Evolutionary conservation across 2,329 filamentous ascomycete species (phyloP).

Genomic region (Aspergillus hortae): DNA sequence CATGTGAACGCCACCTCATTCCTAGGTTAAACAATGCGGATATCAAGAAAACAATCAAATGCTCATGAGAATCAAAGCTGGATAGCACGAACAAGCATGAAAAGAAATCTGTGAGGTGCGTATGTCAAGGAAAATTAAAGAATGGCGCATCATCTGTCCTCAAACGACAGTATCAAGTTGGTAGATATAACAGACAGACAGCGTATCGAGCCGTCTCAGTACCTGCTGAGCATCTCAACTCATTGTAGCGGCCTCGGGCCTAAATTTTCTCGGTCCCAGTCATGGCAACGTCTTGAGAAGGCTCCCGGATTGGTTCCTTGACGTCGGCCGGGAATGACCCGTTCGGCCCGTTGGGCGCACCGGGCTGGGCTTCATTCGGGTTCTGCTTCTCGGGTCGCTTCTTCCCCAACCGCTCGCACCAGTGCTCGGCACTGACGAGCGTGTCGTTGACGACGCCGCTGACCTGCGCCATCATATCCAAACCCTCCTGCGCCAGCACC

Average conservation of each 20-base stretch:
- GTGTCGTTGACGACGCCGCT: conserved; percentile 84
- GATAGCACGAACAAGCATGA: not conserved
- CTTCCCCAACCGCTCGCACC: conserved; percentile 75
- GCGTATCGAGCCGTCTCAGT: conserved; percentile 3
- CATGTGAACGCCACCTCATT: conserved; percentile 3
- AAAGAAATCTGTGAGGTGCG: not conserved
- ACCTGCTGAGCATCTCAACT: conserved; percentile 2
- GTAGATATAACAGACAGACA: not conserved
- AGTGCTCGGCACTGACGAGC: conserved; percentile 83
- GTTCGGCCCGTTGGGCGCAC: conserved; percentile 10
- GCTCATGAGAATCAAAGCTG: not conserved
- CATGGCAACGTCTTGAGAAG: conserved; percentile 33
- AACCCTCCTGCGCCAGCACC: conserved; percentile 80
- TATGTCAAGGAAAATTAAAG: not conserved
- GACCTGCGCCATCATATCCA: conserved; percentile 93
- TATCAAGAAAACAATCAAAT: conserved; percentile 4
- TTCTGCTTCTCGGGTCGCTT: conserved; percentile 32
- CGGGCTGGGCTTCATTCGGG: conserved; percentile 17
- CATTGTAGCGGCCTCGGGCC: conserved; percentile 2
- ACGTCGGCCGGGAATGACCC: conserved; percentile 25
- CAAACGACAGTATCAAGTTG: not conserved
- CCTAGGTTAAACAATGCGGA: conserved; percentile 4
- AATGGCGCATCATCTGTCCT: not conserved
- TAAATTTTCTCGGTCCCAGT: conserved; percentile 30
- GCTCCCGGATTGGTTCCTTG: conserved; percentile 22